These are phyloP conservation scores for Neurospora tetraspora DNA, from an alignment of 495 filamentous ascomycete species.

Conservation along the genomic window DNA sequence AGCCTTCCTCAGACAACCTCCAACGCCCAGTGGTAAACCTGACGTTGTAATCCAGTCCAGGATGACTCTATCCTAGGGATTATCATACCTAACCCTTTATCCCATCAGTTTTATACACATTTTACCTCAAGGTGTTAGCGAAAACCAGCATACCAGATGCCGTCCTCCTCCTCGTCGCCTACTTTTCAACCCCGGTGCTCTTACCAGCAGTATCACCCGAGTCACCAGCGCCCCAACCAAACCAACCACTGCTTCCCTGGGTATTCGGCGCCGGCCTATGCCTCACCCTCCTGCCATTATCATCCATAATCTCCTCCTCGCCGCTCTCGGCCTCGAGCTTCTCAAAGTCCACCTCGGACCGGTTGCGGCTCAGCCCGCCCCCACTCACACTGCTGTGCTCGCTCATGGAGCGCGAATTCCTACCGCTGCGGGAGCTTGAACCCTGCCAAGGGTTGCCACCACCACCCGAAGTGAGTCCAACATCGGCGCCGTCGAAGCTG, in stretches of 20 bases:
- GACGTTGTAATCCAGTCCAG: not conserved
- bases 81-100: not conserved
- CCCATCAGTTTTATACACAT: not conserved
- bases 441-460: not conserved
- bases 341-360: constrained; percentile 72
- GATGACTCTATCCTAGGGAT: not conserved
- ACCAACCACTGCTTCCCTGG: not conserved
- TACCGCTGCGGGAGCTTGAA: not conserved
- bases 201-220: not conserved
- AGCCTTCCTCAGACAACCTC: not conserved
- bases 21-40: not conserved
- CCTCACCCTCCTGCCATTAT: not conserved
- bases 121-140: not conserved
- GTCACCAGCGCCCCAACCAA: not conserved
- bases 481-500: constrained; percentile 18
- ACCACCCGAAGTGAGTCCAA: not conserved
- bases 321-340: constrained; percentile 67
- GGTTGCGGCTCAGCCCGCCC: constrained; percentile 54
- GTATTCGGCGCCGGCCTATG: not conserved
- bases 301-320: constrained; percentile 24
- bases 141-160: not conserved
- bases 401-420: constrained; percentile 14
- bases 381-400: constrained; percentile 29
- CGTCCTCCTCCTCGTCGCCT: not conserved
- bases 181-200: not conserved